Conservation (phyloP, 768 basidiomycete species). For the Kwoniella botswanensis region DNA sequence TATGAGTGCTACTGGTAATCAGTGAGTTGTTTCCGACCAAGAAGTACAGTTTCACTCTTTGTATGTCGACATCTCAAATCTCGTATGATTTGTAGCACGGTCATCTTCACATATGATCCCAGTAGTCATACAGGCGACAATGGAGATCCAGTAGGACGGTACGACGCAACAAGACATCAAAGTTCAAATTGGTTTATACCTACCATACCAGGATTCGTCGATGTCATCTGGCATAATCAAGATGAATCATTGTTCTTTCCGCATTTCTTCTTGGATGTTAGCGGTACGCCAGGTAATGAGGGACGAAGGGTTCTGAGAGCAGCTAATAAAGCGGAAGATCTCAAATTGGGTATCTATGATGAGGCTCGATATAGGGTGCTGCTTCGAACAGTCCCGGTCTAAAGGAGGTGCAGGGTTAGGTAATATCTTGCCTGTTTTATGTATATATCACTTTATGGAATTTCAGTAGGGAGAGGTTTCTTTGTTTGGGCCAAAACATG, state of each 20-base stretch:
- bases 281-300: too few species aligned
- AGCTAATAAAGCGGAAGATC: not conserved
- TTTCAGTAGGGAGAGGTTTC: too few species aligned
- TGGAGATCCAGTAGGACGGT: not conserved
- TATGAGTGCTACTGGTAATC: not conserved
- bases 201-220: not conserved
- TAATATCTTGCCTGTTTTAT: too few species aligned
- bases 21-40: not conserved
- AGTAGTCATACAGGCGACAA: not conserved
- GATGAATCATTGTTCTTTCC: not conserved
- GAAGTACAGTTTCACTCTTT: too few species aligned
- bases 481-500: too few species aligned
- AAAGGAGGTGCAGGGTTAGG: too few species aligned
- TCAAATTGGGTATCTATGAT: not conserved
- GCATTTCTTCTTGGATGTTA: not conserved
- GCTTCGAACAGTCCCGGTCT: not conserved
- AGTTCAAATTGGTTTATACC: not conserved
- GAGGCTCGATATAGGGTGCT: not conserved
- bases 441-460: too few species aligned
- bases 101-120: constrained; percentile 1
- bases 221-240: not conserved
- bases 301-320: constrained; percentile 5
- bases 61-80: too few species aligned
- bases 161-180: not conserved
- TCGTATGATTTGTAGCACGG: not conserved